Percentiles rank a stretch among this genome's conserved stretches.
Conservation (phyloP, 768 basidiomycete species). For the Sporobolomyces phaffii region DNA sequence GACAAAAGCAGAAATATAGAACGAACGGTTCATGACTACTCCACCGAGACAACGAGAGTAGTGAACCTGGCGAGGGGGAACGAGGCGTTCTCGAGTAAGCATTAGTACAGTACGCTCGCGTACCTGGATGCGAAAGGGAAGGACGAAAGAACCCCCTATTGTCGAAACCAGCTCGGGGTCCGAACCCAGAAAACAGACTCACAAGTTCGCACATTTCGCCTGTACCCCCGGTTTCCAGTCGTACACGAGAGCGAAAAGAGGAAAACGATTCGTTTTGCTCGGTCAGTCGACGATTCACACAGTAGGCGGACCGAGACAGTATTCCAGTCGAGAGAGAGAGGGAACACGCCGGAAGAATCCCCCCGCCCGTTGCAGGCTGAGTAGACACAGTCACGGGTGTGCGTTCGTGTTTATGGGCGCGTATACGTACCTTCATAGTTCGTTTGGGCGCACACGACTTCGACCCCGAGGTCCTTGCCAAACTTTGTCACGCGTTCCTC, state of each 20-base stretch:
- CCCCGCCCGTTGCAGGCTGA: no score
- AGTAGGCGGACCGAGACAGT: no score
- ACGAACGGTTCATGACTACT: slow-evolving; percentile 39
- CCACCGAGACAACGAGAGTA: slow-evolving; percentile 40
- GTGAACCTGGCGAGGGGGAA: slow-evolving; percentile 25
- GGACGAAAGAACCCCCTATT: no score
- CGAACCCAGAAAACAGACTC: not conserved
- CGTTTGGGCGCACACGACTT: slow-evolving; percentile 40
- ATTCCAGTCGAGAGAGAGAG: not conserved
- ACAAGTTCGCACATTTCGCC: slow-evolving; percentile 16
- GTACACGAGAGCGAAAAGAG: not conserved
- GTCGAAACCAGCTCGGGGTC: no score
- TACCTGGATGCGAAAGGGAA: no score
- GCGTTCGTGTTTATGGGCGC: no score
- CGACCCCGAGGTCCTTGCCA: slow-evolving; percentile 36
- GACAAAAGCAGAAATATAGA: no score
- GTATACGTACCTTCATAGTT: slow-evolving; percentile 42
- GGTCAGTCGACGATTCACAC: no score
- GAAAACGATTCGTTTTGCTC: no score
- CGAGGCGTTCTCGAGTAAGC: no score
- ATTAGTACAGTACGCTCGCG: no score
- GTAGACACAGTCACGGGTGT: no score
- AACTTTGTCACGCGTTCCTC: slow-evolving; percentile 35
- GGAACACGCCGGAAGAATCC: slow-evolving; percentile 1
- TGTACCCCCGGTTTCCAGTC: not conserved